Percentiles rank a stretch among this genome's conserved stretches.
These are phyloP conservation scores for Osmanthus fragrans DNA, from an alignment of 257 asterid genomes.

Conservation along the genomic window DNA sequence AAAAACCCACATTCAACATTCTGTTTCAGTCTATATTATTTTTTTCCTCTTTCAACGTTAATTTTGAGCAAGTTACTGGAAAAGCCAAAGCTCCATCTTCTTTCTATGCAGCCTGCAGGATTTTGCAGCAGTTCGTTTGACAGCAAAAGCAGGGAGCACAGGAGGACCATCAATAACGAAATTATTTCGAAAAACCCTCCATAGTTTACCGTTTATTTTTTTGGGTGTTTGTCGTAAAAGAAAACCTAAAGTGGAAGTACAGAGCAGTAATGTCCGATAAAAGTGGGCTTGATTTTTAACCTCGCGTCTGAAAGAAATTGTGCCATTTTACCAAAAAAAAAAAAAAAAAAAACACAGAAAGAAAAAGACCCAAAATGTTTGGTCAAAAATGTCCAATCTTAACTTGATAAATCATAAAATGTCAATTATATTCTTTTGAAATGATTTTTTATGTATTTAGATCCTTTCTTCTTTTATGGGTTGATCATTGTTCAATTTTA, in stretches of 20 bases:
- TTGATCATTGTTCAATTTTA: no score
- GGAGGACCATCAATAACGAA: constrained; percentile 34
- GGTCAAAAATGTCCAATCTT: not conserved
- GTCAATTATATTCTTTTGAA: not conserved
- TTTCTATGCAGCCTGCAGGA: no score
- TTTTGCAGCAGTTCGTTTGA: constrained; percentile 2
- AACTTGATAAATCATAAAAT: no score
- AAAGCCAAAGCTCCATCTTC: no score
- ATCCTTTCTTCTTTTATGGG: not conserved
- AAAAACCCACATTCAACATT: no score
- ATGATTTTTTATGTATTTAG: not conserved
- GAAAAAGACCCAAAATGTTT: no score
- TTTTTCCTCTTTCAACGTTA: no score
- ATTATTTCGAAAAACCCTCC: constrained; percentile 5
- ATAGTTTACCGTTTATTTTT: constrained; percentile 19
- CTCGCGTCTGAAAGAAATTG: not conserved
- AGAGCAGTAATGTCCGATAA: not conserved
- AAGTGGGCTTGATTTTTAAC: not conserved
- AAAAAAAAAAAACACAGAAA: no score
- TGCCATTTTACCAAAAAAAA: not conserved
- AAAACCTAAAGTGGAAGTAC: not conserved
- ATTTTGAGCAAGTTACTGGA: no score
- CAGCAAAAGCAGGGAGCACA: constrained; percentile 43
- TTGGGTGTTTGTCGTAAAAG: not conserved
- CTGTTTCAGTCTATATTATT: no score